Evolutionary conservation across 2,329 filamentous ascomycete genomes (phyloP).

Genomic region (Trichophyton equinum): DNA sequence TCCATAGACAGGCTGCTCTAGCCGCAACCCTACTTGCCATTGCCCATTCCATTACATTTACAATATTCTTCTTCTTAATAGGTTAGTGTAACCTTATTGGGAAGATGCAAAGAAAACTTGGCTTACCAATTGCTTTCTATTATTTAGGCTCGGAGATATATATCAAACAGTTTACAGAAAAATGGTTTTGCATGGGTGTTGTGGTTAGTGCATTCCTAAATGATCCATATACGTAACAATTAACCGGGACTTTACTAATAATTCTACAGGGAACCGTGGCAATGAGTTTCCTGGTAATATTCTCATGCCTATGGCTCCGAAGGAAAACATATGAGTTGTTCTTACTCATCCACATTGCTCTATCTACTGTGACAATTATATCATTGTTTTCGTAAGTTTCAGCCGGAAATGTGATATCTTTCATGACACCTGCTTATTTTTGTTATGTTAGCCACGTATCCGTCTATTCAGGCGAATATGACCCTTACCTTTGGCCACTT

Average conservation of each 20-base stretch:
- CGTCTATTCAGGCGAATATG: slow-evolving; percentile 36
- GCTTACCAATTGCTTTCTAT: neutral
- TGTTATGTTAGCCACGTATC: slow-evolving; percentile 28
- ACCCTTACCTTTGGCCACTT: slow-evolving; percentile 37
- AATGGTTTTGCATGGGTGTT: slow-evolving; percentile 17
- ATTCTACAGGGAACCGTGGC: slow-evolving; percentile 17
- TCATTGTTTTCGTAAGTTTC: slow-evolving; percentile 33
- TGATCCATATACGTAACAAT: neutral
- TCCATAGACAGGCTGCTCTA: slow-evolving; percentile 55
- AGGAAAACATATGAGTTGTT: slow-evolving; percentile 33
- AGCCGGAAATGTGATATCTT: neutral
- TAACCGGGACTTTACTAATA: neutral
- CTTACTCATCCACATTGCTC: slow-evolving; percentile 26
- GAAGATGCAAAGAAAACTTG: neutral
- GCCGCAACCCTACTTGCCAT: slow-evolving; percentile 50
- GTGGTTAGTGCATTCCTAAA: slow-evolving; percentile 14
- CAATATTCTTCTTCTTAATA: slow-evolving; percentile 21
- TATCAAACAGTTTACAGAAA: neutral
- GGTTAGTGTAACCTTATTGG: neutral
- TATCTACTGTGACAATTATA: slow-evolving; percentile 29
- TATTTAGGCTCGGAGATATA: neutral
- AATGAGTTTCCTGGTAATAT: slow-evolving; percentile 28
- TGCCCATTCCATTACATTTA: slow-evolving; percentile 50
- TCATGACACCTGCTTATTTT: neutral
- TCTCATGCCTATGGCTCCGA: slow-evolving; percentile 35